Evolutionary conservation across 805 yeast genomes (phyloP).

Genomic region (Jamesozyma rosinii): DNA sequence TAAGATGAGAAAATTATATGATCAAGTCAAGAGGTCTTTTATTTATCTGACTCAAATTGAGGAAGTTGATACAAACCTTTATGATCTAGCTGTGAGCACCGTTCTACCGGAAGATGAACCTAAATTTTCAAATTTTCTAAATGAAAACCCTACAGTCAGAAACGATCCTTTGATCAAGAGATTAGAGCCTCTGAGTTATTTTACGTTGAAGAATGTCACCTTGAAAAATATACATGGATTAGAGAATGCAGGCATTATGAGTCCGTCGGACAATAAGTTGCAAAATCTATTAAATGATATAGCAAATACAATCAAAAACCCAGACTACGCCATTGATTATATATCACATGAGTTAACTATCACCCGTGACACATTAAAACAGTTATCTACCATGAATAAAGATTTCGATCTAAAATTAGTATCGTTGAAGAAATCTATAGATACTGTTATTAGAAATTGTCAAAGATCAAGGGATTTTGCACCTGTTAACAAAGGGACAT

Average conservation of each 20-base stretch:
- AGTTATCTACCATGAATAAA: conserved; percentile 38
- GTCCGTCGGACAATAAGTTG: conserved; percentile 54
- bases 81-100: conserved; percentile 36
- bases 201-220: conserved; percentile 67
- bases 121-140: conserved; percentile 47
- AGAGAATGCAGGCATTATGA: conserved; percentile 55
- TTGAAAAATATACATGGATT: conserved; percentile 67
- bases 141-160: conserved; percentile 31
- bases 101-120: conserved; percentile 52
- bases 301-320: conserved; percentile 65
- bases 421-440: conserved; percentile 40
- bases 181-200: conserved; percentile 44
- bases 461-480: conserved; percentile 32
- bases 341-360: conserved; percentile 39
- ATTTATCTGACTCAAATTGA: conserved; percentile 78
- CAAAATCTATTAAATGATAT: conserved; percentile 76
- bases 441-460: conserved; percentile 41
- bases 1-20: conserved; percentile 47
- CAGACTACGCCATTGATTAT: conserved; percentile 41
- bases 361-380: conserved; percentile 37
- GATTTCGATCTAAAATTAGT: conserved; percentile 35
- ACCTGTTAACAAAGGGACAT: conserved; percentile 23
- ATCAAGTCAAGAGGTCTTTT: conserved; percentile 77
- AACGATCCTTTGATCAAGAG: conserved; percentile 37
- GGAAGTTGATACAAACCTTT: conserved; percentile 50